Evolutionary conservation across 129 eudicot species (phyloP).

Genomic region (Flaveria sonorensis): DNA sequence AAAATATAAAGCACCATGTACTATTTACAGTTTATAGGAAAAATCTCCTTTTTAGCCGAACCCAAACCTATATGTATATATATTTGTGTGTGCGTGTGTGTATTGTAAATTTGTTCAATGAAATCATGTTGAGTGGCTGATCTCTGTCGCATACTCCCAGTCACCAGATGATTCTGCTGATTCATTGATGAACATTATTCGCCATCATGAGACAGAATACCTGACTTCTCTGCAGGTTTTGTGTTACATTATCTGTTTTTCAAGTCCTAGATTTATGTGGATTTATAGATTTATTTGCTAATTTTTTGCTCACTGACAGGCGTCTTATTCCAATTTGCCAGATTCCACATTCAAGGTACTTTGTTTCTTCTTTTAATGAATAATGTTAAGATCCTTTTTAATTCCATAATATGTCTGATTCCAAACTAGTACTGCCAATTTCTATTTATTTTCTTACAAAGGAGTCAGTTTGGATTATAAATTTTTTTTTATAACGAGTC

Average conservation of each 20-base stretch:
- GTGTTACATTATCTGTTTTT: constrained; percentile 15
- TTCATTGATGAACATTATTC: constrained; percentile 73
- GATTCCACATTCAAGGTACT: constrained; percentile 97
- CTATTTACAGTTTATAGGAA: too few relatives aligned
- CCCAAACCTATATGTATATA: too few relatives aligned
- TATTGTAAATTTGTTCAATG: background rate
- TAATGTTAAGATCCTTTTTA: background rate
- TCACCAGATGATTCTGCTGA: constrained; percentile 84
- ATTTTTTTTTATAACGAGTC: background rate
- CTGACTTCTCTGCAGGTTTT: constrained; percentile 83
- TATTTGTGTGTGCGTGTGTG: too few relatives aligned
- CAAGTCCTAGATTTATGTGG: background rate
- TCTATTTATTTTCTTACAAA: background rate
- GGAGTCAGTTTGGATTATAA: background rate
- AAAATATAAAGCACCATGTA: too few relatives aligned
- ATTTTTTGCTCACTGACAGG: constrained; percentile 54
- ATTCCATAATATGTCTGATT: constrained; percentile 10
- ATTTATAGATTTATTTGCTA: constrained; percentile 26
- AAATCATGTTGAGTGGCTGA: constrained; percentile 24
- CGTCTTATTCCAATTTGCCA: constrained; percentile 81
- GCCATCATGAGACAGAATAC: constrained; percentile 93
- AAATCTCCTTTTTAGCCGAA: too few relatives aligned
- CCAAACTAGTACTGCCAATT: background rate
- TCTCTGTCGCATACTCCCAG: constrained; percentile 45
- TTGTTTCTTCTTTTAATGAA: constrained; percentile 1